These are phyloP conservation scores for Viola odorata DNA, from an alignment of 345 rosid species.

Conservation along the genomic window DNA sequence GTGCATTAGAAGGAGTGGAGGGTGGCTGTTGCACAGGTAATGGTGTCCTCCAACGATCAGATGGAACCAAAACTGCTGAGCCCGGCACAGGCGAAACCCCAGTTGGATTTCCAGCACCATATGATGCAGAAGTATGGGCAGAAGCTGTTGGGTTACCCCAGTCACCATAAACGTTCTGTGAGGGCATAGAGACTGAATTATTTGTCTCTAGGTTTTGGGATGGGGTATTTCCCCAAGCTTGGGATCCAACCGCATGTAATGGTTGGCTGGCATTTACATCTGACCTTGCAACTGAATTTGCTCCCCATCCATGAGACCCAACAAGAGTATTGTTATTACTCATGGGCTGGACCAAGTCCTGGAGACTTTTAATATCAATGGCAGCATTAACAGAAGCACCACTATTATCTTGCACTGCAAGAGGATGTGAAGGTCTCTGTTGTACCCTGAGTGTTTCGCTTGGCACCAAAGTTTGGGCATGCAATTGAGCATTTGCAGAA, in stretches of 20 bases:
- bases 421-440: slow-evolving; percentile 29
- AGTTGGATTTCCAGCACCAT: slow-evolving; percentile 23
- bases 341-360: slow-evolving; percentile 41
- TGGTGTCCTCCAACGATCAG: slow-evolving; percentile 63
- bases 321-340: slow-evolving; percentile 26
- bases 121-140: slow-evolving; percentile 38
- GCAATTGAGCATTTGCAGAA: slow-evolving; percentile 32
- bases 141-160: slow-evolving; percentile 39
- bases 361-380: slow-evolving; percentile 41
- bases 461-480: slow-evolving; percentile 24
- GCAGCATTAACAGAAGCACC: slow-evolving; percentile 23
- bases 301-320: slow-evolving; percentile 38
- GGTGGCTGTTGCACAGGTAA: slow-evolving; percentile 40
- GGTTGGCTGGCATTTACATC: slow-evolving; percentile 31
- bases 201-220: slow-evolving; percentile 37
- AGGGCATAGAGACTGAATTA: slow-evolving; percentile 17
- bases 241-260: slow-evolving; percentile 36
- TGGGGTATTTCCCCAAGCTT: slow-evolving; percentile 46
- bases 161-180: slow-evolving; percentile 35
- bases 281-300: slow-evolving; percentile 37
- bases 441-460: slow-evolving; percentile 34
- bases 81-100: slow-evolving; percentile 35
- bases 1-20: slow-evolving; percentile 30
- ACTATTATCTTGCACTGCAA: slow-evolving; percentile 10
- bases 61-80: slow-evolving; percentile 33